A percentile compares a stretch with the other conserved stretches of the same genome.
phyloP scores from a whole-genome alignment of 2,329 filamentous ascomycete species.

The Hysterium pulicare region DNA sequence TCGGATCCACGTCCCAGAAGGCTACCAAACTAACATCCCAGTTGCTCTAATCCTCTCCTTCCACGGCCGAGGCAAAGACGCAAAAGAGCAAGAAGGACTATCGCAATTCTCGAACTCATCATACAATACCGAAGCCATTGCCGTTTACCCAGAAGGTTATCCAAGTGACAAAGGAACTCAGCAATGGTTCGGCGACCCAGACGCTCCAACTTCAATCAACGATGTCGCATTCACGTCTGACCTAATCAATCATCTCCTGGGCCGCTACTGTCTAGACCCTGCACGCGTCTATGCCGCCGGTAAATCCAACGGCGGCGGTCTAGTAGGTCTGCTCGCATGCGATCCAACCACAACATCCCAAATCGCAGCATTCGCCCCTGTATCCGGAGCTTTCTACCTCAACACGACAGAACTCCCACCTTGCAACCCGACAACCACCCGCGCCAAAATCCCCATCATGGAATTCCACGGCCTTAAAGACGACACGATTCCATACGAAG shows the following conservation, averaged over 20 bases:
- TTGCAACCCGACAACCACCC: conserved; percentile 27
- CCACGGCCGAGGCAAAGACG: conserved; percentile 42
- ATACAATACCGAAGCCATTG: conserved; percentile 44
- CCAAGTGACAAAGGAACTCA: conserved; percentile 9
- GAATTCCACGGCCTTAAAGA: conserved; percentile 46
- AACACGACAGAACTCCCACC: conserved; percentile 18
- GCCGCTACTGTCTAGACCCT: conserved; percentile 45
- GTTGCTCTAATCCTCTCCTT: conserved; percentile 48
- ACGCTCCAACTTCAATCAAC: conserved; percentile 34
- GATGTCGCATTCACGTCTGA: conserved; percentile 47
- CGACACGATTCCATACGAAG: conserved; percentile 39
- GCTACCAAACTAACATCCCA: conserved; percentile 37
- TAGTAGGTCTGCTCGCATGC: conserved; percentile 49
- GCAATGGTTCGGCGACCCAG: conserved; percentile 45
- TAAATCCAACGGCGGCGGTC: conserved; percentile 56
- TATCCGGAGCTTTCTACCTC: conserved; percentile 47
- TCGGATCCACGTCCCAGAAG: conserved; percentile 37
- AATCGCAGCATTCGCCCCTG: conserved; percentile 51
- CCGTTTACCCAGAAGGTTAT: conserved; percentile 44
- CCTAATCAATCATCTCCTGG: conserved; percentile 39
- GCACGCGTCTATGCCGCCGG: conserved; percentile 46
- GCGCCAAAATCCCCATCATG: conserved; percentile 37
- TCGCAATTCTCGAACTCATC: conserved; percentile 46
- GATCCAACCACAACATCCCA: conserved; percentile 37
- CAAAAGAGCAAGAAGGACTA: conserved; percentile 39